These are phyloP conservation scores for Paraphysoderma sedebokerense DNA, from an alignment of 371 early-diverging fungal genomes.

Conservation along the genomic window DNA sequence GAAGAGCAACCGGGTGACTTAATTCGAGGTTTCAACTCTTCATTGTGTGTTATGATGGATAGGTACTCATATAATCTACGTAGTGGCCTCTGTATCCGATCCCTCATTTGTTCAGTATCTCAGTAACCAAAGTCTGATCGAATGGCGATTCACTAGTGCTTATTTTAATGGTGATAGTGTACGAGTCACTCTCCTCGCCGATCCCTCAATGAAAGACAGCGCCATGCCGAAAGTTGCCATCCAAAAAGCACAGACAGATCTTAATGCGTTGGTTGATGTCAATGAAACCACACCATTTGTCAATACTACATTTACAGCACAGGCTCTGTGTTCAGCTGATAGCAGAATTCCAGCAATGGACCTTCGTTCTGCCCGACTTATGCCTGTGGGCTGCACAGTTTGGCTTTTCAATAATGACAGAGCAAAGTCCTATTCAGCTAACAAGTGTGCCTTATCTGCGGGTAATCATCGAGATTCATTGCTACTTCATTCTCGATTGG, in stretches of 20 bases:
- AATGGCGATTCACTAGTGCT: conserved; percentile 1
- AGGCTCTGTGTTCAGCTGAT: background rate
- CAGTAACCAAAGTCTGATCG: background rate
- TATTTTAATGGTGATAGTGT: conserved; percentile 1
- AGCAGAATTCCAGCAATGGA: background rate
- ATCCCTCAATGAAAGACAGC: background rate
- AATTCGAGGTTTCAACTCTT: too few relatives aligned
- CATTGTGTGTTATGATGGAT: too few relatives aligned
- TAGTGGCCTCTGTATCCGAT: too few relatives aligned
- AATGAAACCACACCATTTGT: background rate
- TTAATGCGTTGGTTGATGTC: background rate
- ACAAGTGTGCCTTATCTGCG: background rate
- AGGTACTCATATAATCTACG: too few relatives aligned
- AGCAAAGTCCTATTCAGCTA: too few relatives aligned
- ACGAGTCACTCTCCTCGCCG: background rate
- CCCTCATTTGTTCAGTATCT: conserved; percentile 4
- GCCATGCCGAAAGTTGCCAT: background rate
- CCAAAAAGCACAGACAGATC: too few relatives aligned
- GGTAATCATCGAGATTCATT: too few relatives aligned
- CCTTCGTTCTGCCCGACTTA: background rate
- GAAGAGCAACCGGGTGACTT: too few relatives aligned
- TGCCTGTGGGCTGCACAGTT: conserved; percentile 2
- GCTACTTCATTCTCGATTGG: too few relatives aligned
- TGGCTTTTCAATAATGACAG: background rate
- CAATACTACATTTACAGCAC: background rate